Conservation (phyloP, 345 rosid genomes). For the Eucalyptus microcorys region DNA sequence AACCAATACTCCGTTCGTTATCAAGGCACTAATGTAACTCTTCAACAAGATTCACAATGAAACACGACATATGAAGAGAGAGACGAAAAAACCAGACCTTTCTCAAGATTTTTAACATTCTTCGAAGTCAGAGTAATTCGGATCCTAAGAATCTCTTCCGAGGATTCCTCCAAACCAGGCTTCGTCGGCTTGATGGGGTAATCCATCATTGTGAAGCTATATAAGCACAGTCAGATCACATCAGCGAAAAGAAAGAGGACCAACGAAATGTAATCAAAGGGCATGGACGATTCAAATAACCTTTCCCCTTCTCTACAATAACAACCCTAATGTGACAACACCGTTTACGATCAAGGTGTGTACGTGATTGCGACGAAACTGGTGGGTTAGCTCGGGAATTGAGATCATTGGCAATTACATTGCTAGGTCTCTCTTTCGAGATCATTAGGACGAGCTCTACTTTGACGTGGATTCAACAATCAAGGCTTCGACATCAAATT, state of each 20-base stretch:
- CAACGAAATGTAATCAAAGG: not conserved
- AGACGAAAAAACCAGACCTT: not conserved
- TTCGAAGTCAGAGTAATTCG: not conserved
- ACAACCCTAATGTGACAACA: not conserved
- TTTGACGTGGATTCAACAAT: not conserved
- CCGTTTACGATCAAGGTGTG: not conserved
- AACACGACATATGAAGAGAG: not conserved
- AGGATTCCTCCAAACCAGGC: not conserved
- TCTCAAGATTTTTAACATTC: constrained; percentile 5
- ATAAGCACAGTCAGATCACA: not conserved
- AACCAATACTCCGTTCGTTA: not conserved
- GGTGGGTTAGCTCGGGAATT: not conserved
- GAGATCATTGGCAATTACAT: not conserved
- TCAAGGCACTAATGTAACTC: not conserved
- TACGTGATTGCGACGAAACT: not conserved
- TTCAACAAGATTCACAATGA: not conserved
- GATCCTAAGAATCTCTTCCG: not conserved
- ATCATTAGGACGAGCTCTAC: not conserved
- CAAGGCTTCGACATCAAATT: not conserved
- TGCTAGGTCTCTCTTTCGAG: not conserved
- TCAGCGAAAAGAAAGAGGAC: not conserved
- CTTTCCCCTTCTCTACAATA: not conserved
- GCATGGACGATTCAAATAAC: not conserved
- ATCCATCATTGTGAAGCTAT: not conserved
- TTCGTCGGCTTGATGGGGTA: not conserved